A percentile compares a stretch with the other conserved stretches of the same genome.
These are phyloP conservation scores for Pseudopyrenochaeta lycopersici DNA, from an alignment of 2,329 filamentous ascomycete species.

Conservation along the genomic window DNA sequence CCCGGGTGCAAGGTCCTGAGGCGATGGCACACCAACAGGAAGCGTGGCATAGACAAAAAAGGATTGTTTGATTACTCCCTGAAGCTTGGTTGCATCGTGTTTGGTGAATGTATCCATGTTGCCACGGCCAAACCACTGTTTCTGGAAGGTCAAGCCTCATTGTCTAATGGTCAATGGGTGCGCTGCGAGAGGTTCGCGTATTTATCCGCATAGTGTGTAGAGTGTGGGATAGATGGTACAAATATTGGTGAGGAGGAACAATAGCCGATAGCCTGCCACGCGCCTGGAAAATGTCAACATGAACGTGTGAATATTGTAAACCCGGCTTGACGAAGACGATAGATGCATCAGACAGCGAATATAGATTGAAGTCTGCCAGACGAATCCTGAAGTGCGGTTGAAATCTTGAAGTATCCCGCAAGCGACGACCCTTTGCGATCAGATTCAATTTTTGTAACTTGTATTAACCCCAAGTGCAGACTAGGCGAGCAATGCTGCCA, in stretches of 20 bases:
- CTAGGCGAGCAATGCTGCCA: not conserved
- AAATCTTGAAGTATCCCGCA: slow-evolving; percentile 1
- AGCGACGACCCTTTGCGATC: not conserved
- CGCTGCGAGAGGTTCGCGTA: slow-evolving; percentile 27
- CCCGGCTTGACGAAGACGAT: not conserved
- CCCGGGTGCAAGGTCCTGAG: slow-evolving; percentile 24
- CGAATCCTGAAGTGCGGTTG: not conserved
- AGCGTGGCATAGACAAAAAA: slow-evolving; percentile 11
- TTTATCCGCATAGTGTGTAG: slow-evolving; percentile 44
- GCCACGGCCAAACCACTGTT: slow-evolving; percentile 20
- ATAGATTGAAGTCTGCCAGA: not conserved
- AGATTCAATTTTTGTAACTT: not conserved
- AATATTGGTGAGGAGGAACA: slow-evolving; percentile 25
- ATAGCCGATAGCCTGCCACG: slow-evolving; percentile 32
- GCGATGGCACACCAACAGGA: slow-evolving; percentile 14
- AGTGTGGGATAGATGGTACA: slow-evolving; percentile 33
- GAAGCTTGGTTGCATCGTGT: slow-evolving; percentile 12
- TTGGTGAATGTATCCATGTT: slow-evolving; percentile 18
- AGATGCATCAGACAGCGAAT: not conserved
- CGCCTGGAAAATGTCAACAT: not conserved
- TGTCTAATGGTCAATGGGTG: slow-evolving; percentile 20
- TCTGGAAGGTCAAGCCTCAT: slow-evolving; percentile 27
- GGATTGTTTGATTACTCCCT: slow-evolving; percentile 29
- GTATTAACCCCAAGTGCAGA: not conserved
- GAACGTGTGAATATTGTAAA: not conserved